phyloP scores from a whole-genome alignment of 768 basidiomycete species.

The Agaricus bisporus region DNA sequence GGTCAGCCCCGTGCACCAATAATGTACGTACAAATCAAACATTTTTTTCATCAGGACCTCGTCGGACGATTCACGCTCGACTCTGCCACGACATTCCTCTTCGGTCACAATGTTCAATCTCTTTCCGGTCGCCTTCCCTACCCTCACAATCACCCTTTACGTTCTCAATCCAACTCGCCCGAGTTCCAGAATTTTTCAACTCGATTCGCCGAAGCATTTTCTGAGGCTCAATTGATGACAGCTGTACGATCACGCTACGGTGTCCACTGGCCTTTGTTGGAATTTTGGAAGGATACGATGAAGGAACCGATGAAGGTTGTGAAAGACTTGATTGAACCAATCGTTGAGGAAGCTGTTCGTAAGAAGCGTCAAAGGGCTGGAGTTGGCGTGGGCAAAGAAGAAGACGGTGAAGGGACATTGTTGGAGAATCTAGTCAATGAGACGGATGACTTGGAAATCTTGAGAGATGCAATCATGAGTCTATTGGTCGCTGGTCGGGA shows the following conservation, averaged over 20 bases:
- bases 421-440: constrained; percentile 37
- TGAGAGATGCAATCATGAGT: constrained; percentile 37
- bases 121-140: constrained; percentile 17
- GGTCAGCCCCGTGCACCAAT: constrained; percentile 22
- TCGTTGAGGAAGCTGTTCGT: constrained; percentile 34
- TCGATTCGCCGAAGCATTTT: constrained; percentile 33
- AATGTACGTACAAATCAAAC: not conserved
- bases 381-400: constrained; percentile 7
- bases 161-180: constrained; percentile 13
- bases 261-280: constrained; percentile 35
- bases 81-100: constrained; percentile 52
- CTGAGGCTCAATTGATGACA: constrained; percentile 26
- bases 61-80: constrained; percentile 53
- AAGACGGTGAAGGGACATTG: constrained; percentile 27
- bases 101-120: constrained; percentile 37
- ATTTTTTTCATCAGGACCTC: constrained; percentile 24
- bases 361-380: constrained; percentile 20
- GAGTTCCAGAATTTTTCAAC: not conserved
- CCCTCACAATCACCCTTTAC: constrained; percentile 15
- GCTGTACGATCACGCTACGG: constrained; percentile 30
- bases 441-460: constrained; percentile 32
- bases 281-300: constrained; percentile 38
- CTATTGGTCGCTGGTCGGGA: constrained; percentile 40
- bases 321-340: constrained; percentile 40
- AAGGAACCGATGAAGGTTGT: constrained; percentile 33